A percentile compares a stretch with the other conserved stretches of the same genome.
phyloP scores from a whole-genome alignment of 371 early-diverging fungal species.

The Enterospora canceri region DNA sequence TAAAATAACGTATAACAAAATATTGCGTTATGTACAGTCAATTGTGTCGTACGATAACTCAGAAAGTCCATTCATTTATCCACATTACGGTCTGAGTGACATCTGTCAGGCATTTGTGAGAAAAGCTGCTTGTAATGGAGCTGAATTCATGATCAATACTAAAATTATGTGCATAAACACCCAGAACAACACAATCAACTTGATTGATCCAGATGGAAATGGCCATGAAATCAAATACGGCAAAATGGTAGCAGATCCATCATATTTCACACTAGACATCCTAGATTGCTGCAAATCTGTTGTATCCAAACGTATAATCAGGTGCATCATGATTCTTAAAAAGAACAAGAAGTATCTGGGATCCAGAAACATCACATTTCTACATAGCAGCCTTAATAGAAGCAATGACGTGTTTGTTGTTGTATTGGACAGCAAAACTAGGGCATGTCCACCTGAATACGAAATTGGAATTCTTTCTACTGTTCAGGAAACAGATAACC shows the following conservation, averaged over 20 bases:
- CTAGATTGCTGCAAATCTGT: background rate
- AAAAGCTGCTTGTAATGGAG: constrained; percentile 58
- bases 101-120: constrained; percentile 96
- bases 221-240: constrained; percentile 15
- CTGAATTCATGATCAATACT: constrained; percentile 49
- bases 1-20: constrained; percentile 74
- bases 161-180: constrained; percentile 14
- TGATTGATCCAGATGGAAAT: constrained; percentile 11
- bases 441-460: constrained; percentile 50
- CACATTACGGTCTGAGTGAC: constrained; percentile 92
- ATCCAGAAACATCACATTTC: constrained; percentile 37
- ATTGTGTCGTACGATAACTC: constrained; percentile 70
- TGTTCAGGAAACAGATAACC: constrained; percentile 31
- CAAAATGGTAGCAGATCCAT: constrained; percentile 35
- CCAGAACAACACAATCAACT: background rate
- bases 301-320: constrained; percentile 7
- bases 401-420: constrained; percentile 55
- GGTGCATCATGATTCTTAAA: constrained; percentile 21
- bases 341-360: background rate
- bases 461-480: constrained; percentile 54
- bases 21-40: constrained; percentile 78
- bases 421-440: constrained; percentile 46
- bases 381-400: constrained; percentile 27
- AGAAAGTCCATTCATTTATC: constrained; percentile 97
- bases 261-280: constrained; percentile 7